A percentile compares a stretch with the other conserved stretches of the same genome.
phyloP scores from a whole-genome alignment of 345 rosid species.

The Linum usitatissimum region DNA sequence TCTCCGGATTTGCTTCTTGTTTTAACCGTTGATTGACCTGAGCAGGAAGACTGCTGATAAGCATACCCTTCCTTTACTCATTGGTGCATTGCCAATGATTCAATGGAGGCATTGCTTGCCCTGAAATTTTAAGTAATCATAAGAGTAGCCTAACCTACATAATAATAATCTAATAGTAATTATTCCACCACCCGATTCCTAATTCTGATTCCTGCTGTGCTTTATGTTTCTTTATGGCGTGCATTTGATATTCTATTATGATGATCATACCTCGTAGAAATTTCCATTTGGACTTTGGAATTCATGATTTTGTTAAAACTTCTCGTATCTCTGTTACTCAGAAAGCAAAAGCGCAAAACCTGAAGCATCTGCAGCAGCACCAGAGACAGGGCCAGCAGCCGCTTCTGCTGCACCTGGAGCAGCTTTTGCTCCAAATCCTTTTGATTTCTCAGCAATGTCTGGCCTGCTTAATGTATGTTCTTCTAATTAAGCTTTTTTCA shows the following conservation, averaged over 20 bases:
- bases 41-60: not conserved
- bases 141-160: not conserved
- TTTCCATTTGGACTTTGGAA: not conserved
- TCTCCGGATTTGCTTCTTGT: not conserved
- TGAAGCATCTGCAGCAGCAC: conserved; percentile 45
- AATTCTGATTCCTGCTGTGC: not conserved
- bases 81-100: not conserved
- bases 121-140: not conserved
- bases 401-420: conserved; percentile 29
- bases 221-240: not conserved
- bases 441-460: conserved; percentile 84
- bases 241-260: too few relatives aligned
- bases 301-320: not conserved
- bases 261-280: not conserved
- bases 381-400: conserved; percentile 29
- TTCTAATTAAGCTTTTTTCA: not conserved
- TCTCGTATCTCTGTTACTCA: not conserved
- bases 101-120: not conserved
- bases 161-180: not conserved
- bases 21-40: not conserved
- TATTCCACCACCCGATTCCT: not conserved
- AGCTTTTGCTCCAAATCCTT: conserved; percentile 47
- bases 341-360: conserved; percentile 30
- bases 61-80: not conserved
- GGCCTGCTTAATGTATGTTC: conserved; percentile 64